phyloP scores from a whole-genome alignment of 352 stramenopile genomes.

The Globisporangium takayamanum region DNA sequence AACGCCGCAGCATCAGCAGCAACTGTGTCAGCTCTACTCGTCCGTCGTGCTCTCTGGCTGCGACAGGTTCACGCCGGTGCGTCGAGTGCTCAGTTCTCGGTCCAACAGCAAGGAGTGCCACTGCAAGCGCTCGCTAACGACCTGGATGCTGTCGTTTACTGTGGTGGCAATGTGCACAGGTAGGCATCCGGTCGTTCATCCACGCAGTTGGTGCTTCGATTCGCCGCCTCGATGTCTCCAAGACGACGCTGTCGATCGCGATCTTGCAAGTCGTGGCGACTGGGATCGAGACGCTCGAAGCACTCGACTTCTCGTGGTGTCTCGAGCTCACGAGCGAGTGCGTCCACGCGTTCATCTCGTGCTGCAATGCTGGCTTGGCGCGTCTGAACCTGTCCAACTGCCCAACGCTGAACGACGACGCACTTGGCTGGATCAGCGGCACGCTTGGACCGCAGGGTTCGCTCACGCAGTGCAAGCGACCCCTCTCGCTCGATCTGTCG shows the following conservation, averaged over 20 bases:
- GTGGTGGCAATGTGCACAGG: conserved; percentile 19
- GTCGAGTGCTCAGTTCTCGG: not conserved
- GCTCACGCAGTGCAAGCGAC: conserved; percentile 48
- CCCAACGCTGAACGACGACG: conserved; percentile 57
- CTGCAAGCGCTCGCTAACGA: not conserved
- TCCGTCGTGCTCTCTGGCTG: conserved; percentile 47
- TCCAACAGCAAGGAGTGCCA: too few species aligned
- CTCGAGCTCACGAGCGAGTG: conserved; percentile 42
- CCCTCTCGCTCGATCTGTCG: conserved; percentile 66
- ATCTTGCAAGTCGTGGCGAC: conserved; percentile 72
- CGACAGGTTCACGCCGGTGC: conserved; percentile 40
- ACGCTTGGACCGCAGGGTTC: conserved; percentile 52
- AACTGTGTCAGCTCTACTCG: conserved; percentile 22
- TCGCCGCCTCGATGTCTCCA: conserved; percentile 44
- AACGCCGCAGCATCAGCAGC: conserved; percentile 2
- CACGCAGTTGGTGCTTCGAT: conserved; percentile 44
- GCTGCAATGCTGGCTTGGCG: conserved; percentile 48
- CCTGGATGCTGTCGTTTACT: not conserved
- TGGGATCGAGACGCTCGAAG: conserved; percentile 47
- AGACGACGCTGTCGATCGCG: conserved; percentile 36
- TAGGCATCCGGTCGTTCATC: conserved; percentile 65
- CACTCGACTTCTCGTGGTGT: conserved; percentile 56
- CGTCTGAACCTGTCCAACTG: conserved; percentile 57
- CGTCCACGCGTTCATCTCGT: conserved; percentile 66
- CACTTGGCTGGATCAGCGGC: conserved; percentile 63